phyloP scores from a whole-genome alignment of 108 stramenopile genomes.

The Discostella stelligeroides region DNA sequence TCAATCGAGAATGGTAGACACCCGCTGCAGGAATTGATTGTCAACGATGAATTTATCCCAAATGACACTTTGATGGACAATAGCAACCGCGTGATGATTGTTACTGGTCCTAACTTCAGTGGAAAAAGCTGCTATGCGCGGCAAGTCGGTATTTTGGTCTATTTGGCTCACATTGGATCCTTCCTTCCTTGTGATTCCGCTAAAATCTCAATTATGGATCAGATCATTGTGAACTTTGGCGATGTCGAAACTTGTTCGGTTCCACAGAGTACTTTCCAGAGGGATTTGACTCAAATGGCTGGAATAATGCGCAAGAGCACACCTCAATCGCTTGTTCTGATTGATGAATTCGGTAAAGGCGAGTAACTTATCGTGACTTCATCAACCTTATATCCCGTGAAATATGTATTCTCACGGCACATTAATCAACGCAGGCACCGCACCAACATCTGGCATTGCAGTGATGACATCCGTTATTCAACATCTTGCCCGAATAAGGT shows the following conservation, averaged over 20 bases:
- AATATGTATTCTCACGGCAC: not conserved
- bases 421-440: conserved; percentile 56
- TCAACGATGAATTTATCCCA: conserved; percentile 86
- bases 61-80: conserved; percentile 83
- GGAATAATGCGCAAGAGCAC: conserved; percentile 70
- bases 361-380: conserved; percentile 10
- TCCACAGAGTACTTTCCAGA: conserved; percentile 93
- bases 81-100: conserved; percentile 67
- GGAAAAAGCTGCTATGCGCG: conserved; percentile 95
- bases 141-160: conserved; percentile 85
- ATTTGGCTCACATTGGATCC: conserved; percentile 93
- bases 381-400: not conserved
- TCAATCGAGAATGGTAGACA: conserved; percentile 96
- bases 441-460: conserved; percentile 92
- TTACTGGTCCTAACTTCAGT: conserved; percentile 94
- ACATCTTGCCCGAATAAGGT: conserved; percentile 58
- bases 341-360: conserved; percentile 98
- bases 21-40: conserved; percentile 94
- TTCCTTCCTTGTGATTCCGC: conserved; percentile 89
- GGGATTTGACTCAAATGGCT: conserved; percentile 92
- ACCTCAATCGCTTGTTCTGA: conserved; percentile 80
- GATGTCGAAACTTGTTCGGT: conserved; percentile 91
- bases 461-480: conserved; percentile 85
- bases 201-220: conserved; percentile 85
- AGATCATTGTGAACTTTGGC: conserved; percentile 88